These are phyloP conservation scores for Phytophthora multivora DNA, from an alignment of 352 stramenopile genomes.

Conservation along the genomic window DNA sequence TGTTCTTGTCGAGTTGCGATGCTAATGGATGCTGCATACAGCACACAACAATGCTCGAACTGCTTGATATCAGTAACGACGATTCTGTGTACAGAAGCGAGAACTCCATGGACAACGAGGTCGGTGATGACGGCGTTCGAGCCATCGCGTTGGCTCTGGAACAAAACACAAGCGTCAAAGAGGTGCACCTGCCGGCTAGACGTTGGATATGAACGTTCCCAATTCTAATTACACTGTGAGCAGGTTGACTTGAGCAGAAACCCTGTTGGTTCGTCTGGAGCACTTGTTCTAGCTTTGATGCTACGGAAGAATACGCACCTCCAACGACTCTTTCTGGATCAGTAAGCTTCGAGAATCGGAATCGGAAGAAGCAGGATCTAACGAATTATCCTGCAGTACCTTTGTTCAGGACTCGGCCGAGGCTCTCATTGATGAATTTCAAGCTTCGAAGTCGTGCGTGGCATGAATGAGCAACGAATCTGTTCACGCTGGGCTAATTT, in stretches of 20 bases:
- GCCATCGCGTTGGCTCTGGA: conserved; percentile 41
- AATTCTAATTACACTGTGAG: background rate
- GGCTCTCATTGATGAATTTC: conserved; percentile 33
- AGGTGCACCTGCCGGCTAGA: conserved; percentile 1
- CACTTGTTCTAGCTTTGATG: conserved; percentile 36
- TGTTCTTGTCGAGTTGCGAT: background rate
- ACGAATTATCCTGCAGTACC: background rate
- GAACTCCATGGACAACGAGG: conserved; percentile 42
- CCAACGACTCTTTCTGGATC: conserved; percentile 33
- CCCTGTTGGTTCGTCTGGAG: conserved; percentile 26
- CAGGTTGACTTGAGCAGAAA: conserved; percentile 43
- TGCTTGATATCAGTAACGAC: conserved; percentile 51
- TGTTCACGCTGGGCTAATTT: background rate
- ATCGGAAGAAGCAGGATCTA: too few relatives aligned
- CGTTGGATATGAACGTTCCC: background rate
- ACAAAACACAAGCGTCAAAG: conserved; percentile 34
- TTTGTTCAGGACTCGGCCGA: conserved; percentile 26
- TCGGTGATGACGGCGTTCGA: conserved; percentile 21
- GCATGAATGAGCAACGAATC: background rate
- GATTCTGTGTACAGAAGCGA: conserved; percentile 17
- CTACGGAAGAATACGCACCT: conserved; percentile 37
- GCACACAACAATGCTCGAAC: conserved; percentile 15
- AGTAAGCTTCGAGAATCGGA: conserved; percentile 12
- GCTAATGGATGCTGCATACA: conserved; percentile 1
- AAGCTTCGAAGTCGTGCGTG: conserved; percentile 38